A percentile compares a stretch with the other conserved stretches of the same genome.
Evolutionary conservation across 768 basidiomycete genomes (phyloP).

Genomic region (Mycena metata): DNA sequence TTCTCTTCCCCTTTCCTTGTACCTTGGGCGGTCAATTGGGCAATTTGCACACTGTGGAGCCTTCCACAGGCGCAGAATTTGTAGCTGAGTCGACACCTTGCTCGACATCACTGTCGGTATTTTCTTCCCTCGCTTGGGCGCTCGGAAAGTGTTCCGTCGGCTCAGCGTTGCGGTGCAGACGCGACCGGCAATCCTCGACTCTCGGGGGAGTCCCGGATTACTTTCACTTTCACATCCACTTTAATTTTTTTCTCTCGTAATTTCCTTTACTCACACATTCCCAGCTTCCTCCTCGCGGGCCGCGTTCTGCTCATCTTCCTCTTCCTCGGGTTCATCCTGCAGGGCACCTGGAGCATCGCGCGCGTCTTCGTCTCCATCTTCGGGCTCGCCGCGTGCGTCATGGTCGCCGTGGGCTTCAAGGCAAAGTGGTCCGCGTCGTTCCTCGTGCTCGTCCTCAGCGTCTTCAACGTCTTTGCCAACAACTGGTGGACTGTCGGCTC

Average conservation of each 20-base stretch:
- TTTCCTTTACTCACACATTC: neutral
- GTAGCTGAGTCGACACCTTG: no score
- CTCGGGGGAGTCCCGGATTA: no score
- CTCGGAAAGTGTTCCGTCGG: no score
- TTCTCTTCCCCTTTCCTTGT: neutral
- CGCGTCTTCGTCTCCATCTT: slow-evolving; percentile 91
- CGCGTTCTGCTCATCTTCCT: slow-evolving; percentile 98
- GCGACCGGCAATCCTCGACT: no score
- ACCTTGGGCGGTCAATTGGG: no score
- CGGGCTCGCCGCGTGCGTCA: slow-evolving; percentile 91
- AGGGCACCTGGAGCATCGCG: slow-evolving; percentile 90
- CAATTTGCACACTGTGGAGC: no score
- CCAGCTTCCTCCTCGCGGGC: slow-evolving; percentile 95
- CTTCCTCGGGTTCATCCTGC: slow-evolving; percentile 97
- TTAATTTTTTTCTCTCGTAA: no score
- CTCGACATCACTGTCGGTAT: no score
- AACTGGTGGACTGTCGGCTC: slow-evolving; percentile 98
- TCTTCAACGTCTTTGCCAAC: slow-evolving; percentile 99
- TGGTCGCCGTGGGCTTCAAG: slow-evolving; percentile 99
- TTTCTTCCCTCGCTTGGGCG: no score
- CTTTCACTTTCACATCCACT: no score
- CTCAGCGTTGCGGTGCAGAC: no score
- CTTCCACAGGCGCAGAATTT: no score
- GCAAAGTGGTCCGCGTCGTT: slow-evolving; percentile 99
- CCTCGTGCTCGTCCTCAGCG: slow-evolving; percentile 89